Evolutionary conservation across 495 filamentous ascomycete genomes (phyloP), one percentile per base, ranked within the genome.

Genomic region (Lasiosphaeria ovina): DNA sequence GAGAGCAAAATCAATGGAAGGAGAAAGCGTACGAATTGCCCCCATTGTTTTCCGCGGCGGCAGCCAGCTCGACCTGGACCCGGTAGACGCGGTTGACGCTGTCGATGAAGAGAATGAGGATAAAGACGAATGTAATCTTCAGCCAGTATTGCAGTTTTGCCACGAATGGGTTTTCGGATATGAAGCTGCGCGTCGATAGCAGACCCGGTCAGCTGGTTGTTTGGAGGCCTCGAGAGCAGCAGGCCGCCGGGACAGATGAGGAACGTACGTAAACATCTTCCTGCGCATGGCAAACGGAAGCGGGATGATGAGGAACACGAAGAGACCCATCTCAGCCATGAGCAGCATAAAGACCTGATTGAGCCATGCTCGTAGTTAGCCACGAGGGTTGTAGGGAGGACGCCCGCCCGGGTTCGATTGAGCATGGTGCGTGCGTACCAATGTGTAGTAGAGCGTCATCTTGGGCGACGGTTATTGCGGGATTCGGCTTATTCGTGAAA

Each of bases 391-490:
- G 62, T 50, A 6, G 70, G 10, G n/a, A 65, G 17, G 9, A 14
- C 33, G 35, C 24, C n/a, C 35, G 36, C 6, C 16, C 34, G 34
- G 49, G 34, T 7, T 58, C 8, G 10, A 40, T 16, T 14, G 8
- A 38, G 51, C 24, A 24, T 24, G 24, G 24, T 24, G 24, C 24
- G 24, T 24, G 85, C 91, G 72, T 90, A 97, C 94, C 58, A 98
- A 85, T 68, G 85, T 92, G 83, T 96, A 98, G 82, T 98, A 98
- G 74, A 98, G 92, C 77, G 95, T 98, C 94, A 98, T 98, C 61
- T 75, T 88, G 84, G 58, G 51, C 52, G 62, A 35, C 63, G 36
- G 57, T 59, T 48, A 17, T n/a, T 17, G 32, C 38, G 59, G 32
- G 35, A 35, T 31, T 62, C 36, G 34, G 24, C 35, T 50, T 0